Evolutionary conservation across 768 basidiomycete genomes (phyloP).

Genomic region (Holtermannia corniformis): DNA sequence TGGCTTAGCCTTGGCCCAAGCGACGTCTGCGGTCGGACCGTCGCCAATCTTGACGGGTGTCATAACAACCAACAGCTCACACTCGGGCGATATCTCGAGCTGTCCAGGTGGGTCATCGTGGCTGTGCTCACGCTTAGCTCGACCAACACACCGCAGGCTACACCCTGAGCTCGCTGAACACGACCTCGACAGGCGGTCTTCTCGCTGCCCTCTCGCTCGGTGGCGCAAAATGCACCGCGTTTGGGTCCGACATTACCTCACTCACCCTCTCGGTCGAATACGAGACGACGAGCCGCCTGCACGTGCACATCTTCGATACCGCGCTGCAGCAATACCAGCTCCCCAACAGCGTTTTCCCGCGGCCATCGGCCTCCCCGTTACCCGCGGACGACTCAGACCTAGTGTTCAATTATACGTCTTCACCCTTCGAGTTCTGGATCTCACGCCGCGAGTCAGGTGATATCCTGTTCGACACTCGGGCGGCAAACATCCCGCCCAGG

Average conservation of each 20-base stretch:
- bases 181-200: slow-evolving; percentile 8
- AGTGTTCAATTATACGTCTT: slow-evolving; percentile 54
- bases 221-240: slow-evolving; percentile 7
- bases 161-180: not conserved
- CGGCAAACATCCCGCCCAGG: slow-evolving; percentile 53
- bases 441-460: slow-evolving; percentile 54
- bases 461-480: slow-evolving; percentile 61
- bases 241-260: slow-evolving; percentile 15
- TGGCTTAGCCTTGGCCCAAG: no score
- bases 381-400: slow-evolving; percentile 47
- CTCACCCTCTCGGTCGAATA: slow-evolving; percentile 19
- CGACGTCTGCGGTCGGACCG: no score
- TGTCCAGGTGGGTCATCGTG: not conserved
- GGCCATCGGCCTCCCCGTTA: slow-evolving; percentile 12
- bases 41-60: not conserved
- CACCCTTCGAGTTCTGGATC: slow-evolving; percentile 73
- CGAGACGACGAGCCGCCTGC: slow-evolving; percentile 25
- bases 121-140: not conserved
- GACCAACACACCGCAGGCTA: slow-evolving; percentile 11
- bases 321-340: slow-evolving; percentile 54
- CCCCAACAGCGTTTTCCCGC: slow-evolving; percentile 46
- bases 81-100: not conserved
- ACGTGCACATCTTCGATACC: slow-evolving; percentile 42
- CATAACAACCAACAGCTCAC: not conserved
- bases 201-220: slow-evolving; percentile 4